Base-by-base conservation (phyloP, 2,329 filamentous ascomycete genomes). In the Arthrobotrys conoides region DNA sequence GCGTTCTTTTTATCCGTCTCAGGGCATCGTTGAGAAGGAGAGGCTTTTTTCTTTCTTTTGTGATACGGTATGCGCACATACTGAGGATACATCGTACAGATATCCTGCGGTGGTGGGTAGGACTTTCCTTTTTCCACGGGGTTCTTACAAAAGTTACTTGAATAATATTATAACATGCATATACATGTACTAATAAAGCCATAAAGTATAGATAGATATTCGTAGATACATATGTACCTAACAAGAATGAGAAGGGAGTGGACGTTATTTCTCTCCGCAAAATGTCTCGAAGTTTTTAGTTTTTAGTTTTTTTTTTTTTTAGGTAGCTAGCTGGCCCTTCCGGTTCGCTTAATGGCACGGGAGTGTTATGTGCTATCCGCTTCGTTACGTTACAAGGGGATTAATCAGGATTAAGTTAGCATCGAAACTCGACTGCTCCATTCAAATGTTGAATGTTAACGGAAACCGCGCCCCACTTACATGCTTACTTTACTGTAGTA, bases 331-430 rank as follows among this genome's bases (percentile, higher is more conserved):
- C 16, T n/a, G n/a, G n/a, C n/a, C n/a, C 22, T 24, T 38, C 46
- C 71, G 36, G 41, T 75, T 75, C 63, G 64, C 64, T 68, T 68
- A 75, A 64, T 59, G 41, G 64, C 64, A 75, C 71, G 71, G 71
- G 71, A 75, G 64, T 65, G 63, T 61, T 61, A 61, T 44, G 36
- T 61, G 57, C 57, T 61, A 61, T 61, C 57, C 57, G 57, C 22
- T 41, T 6, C 27, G 6, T 3, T 30, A 30, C 27, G 6, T n/a
- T n/a, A 44, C 57, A 61, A 44, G 57, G 57, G 57, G 57, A 57
- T 24, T n/a, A 41, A 61, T 61, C 24, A 41, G 55, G 55, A 41
- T 9, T n/a, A n/a, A n/a, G n/a, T n/a, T n/a, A n/a, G n/a, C n/a
- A n/a, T n/a, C n/a, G n/a, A n/a, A n/a, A n/a, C 12, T 57, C 41